Evolutionary conservation across 805 yeast species (phyloP), one percentile per base, ranked within the genome.

Genomic region (Barnettozyma botsteinii): DNA sequence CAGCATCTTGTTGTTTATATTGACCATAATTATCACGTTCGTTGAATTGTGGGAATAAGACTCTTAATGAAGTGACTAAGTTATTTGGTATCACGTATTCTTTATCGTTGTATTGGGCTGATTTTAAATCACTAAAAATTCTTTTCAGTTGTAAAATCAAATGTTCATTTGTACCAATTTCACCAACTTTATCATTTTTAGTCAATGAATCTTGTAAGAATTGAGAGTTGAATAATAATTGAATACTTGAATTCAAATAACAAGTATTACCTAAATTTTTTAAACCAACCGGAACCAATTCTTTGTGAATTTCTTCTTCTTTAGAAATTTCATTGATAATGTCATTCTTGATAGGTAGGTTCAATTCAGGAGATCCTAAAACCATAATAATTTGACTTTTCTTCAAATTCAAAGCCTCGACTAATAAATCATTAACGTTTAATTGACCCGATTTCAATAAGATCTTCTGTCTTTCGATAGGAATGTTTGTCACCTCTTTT

Each of bases 1-100:
- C 99, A 0, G 98, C 98, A 67, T 93, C 99, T 65, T 93, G 99
- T 65, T 93, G 98, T 62, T 86, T 88, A 57, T 74, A 84, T 41
- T 72, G 65, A 1, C 97, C 97, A 31, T 67, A 64, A 37, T 69
- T 67, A 45, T 77, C 82, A 45, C 78, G 75, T 59, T 91, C 97
- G 31, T 83, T 85, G 62, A 93, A 93, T 63, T 93, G 98, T 2
- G 98, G 97, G 57, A 77, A 84, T 14, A 68, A 65, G 35, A 69
- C 65, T 59, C 96, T 78, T 50, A 85, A 67, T 23, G 76, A 66
- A 27, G 77, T 68, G 46, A 93, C 66, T 43, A 91, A 75, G 31
- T 77, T 67, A 32, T 77, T 60, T 15, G 98, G 98, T 40, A 77
- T 73, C 37, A 83, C 74, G 14, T 17, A 26, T 13, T 40, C 40